Evolutionary conservation across 495 filamentous ascomycete genomes (phyloP).

Genomic region (Aspergillus homomorphus): DNA sequence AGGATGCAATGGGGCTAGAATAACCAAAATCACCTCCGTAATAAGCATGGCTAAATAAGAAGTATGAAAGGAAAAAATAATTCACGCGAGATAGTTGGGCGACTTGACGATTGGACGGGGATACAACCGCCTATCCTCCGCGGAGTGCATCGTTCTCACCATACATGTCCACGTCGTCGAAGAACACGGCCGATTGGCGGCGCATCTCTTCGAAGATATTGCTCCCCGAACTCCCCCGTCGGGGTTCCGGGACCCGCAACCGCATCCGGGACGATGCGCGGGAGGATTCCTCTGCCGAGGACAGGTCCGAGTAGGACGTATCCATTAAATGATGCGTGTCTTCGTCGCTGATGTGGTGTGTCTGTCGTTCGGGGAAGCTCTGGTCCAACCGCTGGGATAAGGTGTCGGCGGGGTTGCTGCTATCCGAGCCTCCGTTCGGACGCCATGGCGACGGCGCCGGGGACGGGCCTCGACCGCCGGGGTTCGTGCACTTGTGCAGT

Average conservation of each 20-base stretch:
- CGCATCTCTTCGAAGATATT: constrained; percentile 55
- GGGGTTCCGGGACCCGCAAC: constrained; percentile 20
- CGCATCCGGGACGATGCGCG: constrained; percentile 26
- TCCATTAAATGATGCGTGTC: constrained; percentile 11
- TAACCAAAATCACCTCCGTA: neutral
- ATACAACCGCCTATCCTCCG: neutral
- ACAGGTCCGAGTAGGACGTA: constrained; percentile 12
- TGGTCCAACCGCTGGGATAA: constrained; percentile 30
- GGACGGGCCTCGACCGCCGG: constrained; percentile 27
- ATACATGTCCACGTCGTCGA: constrained; percentile 51
- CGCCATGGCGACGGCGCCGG: constrained; percentile 18
- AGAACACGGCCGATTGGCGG: constrained; percentile 60
- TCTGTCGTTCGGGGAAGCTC: constrained; percentile 31
- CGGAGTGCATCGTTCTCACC: constrained; percentile 23
- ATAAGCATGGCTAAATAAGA: neutral
- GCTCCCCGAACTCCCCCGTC: constrained; percentile 30
- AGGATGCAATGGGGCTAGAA: neutral
- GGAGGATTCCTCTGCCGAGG: constrained; percentile 28
- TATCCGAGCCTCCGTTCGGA: neutral
- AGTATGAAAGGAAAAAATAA: too few relatives aligned
- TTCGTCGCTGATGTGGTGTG: constrained; percentile 21
- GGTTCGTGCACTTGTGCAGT: constrained; percentile 50
- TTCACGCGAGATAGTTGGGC: neutral
- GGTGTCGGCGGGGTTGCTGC: constrained; percentile 21
- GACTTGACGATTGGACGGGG: neutral